Evolutionary conservation across 805 yeast genomes (phyloP), one percentile per base, ranked within the genome.

Genomic region (Blastobotrys peoriensis): DNA sequence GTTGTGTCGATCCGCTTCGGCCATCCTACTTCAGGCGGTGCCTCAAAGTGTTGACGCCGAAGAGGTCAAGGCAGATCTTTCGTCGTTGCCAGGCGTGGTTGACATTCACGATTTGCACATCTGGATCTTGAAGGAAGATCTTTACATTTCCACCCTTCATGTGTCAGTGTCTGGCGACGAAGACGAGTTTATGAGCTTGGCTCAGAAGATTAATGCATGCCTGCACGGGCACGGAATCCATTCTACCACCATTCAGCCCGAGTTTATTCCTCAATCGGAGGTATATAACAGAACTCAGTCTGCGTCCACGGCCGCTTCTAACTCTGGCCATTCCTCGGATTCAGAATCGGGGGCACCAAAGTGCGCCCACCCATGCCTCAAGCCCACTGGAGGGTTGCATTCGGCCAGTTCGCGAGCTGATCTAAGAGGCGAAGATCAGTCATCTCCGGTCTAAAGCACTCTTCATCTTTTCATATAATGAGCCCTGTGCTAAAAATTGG

Each of bases 191-290:
- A 65, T 82, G 45, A 64, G 67, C n/a, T 74, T 85, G 41, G 94
- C 95, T 5, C 71, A 79, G 40, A 75, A 76, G 46, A 91, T 91
- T 43, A 78, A 93, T 63, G 76, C 76, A 42, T 80, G 88, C 38
- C 73, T 91, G 57, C 95, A 86, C 57, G 79, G 74, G 21, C 83
- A 81, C 59, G 96, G 95, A 37, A 81, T 91, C 49, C 95, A 89
- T 58, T 83, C 93, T 30, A 95, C 91, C 16, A 91, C 98, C 1
- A 89, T 93, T 41, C 98, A 91, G 66, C 98, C 98, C 0, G 98
- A 91, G 67, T 93, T 91, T 57, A 61, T 46, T 21, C 16, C 27
- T 3, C 9, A 21, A 3, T 22, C 40, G 19, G 18, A 10, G 37
- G 30, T 25, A 25, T 13, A 25, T 13, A 25, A 13, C 30, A 25